Conservation (phyloP, 345 rosid genomes). For the Camelina sativa region DNA sequence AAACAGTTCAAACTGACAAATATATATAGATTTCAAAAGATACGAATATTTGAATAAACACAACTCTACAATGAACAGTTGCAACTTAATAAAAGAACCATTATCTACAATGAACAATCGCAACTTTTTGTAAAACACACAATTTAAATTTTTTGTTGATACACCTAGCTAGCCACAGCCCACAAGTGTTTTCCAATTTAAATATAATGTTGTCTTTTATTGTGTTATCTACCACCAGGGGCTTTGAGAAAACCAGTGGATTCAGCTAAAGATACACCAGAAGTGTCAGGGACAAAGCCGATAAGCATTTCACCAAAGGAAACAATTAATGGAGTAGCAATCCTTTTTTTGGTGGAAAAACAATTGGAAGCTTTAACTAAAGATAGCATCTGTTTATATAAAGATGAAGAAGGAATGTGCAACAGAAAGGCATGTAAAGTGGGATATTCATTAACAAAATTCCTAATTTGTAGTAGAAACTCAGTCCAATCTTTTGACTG, state of each 20-base stretch:
- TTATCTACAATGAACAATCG: too few species aligned
- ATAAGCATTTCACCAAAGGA: slow-evolving; percentile 82
- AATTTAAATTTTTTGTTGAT: too few species aligned
- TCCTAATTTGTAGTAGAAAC: slow-evolving; percentile 21
- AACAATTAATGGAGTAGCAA: slow-evolving; percentile 48
- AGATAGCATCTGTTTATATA: slow-evolving; percentile 11
- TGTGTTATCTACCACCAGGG: slow-evolving; percentile 53
- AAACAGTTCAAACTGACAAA: too few species aligned
- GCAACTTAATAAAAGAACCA: too few species aligned
- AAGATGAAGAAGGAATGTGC: neutral
- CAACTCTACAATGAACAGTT: too few species aligned
- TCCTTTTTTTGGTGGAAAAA: neutral
- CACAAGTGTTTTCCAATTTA: too few species aligned
- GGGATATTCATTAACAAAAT: slow-evolving; percentile 23
- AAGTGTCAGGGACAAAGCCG: slow-evolving; percentile 71
- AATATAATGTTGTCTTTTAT: too few species aligned
- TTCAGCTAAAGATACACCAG: slow-evolving; percentile 74
- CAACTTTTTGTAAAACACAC: too few species aligned
- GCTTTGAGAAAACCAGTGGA: slow-evolving; percentile 70
- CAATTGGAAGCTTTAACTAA: neutral
- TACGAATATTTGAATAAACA: too few species aligned
- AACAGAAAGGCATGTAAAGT: slow-evolving; percentile 29
- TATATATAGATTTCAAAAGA: too few species aligned
- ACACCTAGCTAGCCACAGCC: too few species aligned
- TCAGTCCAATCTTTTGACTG: slow-evolving; percentile 28